Base-by-base conservation (phyloP, 805 yeast species). In the Scheffersomyces ergatensis region DNA sequence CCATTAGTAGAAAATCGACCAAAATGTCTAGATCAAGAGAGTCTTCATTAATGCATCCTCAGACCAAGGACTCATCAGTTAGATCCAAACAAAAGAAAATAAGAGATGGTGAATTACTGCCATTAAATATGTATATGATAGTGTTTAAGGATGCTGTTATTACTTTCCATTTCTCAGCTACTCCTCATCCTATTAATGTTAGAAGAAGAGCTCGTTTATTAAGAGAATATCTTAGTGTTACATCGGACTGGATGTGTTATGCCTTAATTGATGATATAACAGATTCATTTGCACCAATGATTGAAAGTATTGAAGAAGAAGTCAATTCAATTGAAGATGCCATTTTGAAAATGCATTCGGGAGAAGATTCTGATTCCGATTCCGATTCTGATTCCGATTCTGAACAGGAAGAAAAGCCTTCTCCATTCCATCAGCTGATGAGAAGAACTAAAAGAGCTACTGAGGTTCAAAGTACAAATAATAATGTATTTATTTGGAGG, bases 201-300 rank as follows among this genome's bases (percentile, higher is more conserved):
- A 78, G 99, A 51, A 77, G 98, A 60, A 79, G 99, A 59, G 95
- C 96, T 0, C 74, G 99, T 42, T 67, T 93, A 47, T 72, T 92
- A 47, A 75, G 83, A 46, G 99, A 93, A 59, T 92, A 90, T 56
- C 69, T 93, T 46, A 88, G 87, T 2, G 96, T 93, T 4, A 80
- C 92, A 2, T 81, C 97, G 0, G 98, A 93, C 61, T 93, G 99
- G 99, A 84, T 93, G 34, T 92, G 97, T 1, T 93, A 93, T 64
- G 98, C 98, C 0, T 67, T 93, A 47, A 88, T 93, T 51, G 99
- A 93, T 67, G 98, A 93, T 60, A 88, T 93, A 48, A 92, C 97
- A 0, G 99, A 93, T 70, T 95, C 95, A 0, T 93, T 88, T 70
- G 98, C 95, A 0, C 99, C 99, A 2, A 80, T 93, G 84, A 90